These are phyloP conservation scores for Penicillium cataractarum DNA, from an alignment of 495 filamentous ascomycete species.

Conservation along the genomic window DNA sequence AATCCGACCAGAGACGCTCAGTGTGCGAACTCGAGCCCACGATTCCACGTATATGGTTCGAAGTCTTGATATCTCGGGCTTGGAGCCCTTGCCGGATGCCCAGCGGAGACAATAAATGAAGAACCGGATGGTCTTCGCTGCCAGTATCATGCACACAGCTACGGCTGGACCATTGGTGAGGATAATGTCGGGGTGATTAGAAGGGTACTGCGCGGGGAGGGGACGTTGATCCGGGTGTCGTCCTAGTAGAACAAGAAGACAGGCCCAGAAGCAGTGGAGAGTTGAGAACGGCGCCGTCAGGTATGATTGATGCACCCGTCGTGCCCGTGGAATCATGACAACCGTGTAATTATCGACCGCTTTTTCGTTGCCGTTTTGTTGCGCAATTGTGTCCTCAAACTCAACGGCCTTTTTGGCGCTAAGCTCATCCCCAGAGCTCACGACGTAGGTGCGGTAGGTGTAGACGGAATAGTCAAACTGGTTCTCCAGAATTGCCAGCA, in stretches of 20 bases:
- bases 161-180: conserved; percentile 90
- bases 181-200: conserved; percentile 68
- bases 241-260: conserved; percentile 48
- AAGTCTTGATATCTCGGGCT: conserved; percentile 49
- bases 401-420: conserved; percentile 66
- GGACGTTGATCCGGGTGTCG: conserved; percentile 34
- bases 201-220: conserved; percentile 24
- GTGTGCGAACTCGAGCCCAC: conserved; percentile 77
- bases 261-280: conserved; percentile 57
- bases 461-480: conserved; percentile 52
- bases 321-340: conserved; percentile 68
- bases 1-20: conserved; percentile 82
- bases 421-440: conserved; percentile 76
- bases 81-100: conserved; percentile 10
- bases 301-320: conserved; percentile 76
- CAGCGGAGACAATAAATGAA: conserved; percentile 30
- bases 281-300: conserved; percentile 66
- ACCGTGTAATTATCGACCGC: conserved; percentile 50
- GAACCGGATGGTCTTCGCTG: conserved; percentile 68
- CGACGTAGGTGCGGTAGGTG: conserved; percentile 77
- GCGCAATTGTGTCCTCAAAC: conserved; percentile 56
- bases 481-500: conserved; percentile 75
- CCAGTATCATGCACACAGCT: conserved; percentile 75
- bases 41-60: conserved; percentile 85
- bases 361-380: conserved; percentile 8